Base-by-base conservation (phyloP, 2,329 filamentous ascomycete genomes). In the Trichoderma polysporum region DNA sequence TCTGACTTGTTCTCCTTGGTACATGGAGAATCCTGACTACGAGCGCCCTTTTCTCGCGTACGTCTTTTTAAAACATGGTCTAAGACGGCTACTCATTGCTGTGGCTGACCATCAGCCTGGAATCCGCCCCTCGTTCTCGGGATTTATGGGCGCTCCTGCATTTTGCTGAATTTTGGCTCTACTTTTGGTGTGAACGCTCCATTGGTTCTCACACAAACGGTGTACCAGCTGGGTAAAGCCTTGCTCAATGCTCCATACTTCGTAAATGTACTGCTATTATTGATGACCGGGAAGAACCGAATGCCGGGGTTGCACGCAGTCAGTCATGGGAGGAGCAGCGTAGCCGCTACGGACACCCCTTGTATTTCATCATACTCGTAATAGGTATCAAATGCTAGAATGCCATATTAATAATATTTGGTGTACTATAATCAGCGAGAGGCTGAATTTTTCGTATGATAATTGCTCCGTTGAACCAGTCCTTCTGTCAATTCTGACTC, bases 341-440 rank as follows among this genome's bases (percentile, higher is more conserved):
- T 25, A 22, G 29, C 47, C 29, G 61, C 50, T 47, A 37, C 37
- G 50, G 61, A 41, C 45, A 56, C 61, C 49, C 60, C 50, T 45
- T 39, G 29, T 53, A 56, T 45, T 17, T 33, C 17, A n/a, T 33
- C 6, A 35, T 47, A 1, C 50, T 64, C 29, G 19, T 64, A 47
- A 56, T 54, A 64, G 29, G 49, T 19, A 47, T 19, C 15, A n/a
- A 64, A 7, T 56, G 39, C 35, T 15, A 2, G 27, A n/a, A 13
- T 47, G 8, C 27, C 39, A 47, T 56, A 33, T 64, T 56, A 64
- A 54, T 64, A 64, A 64, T 64, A 64, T 41, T 13, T 35, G 12
- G 17, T 19, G n/a, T 10, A 27, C 35, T 63, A 25, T 37, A 22
- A 47, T 15, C n/a, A 22, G 4, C 3, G 15, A n/a, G 37, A 47